phyloP scores from a whole-genome alignment of 1,284 basidiomycete species.

The Ceratobasidium sp. region DNA sequence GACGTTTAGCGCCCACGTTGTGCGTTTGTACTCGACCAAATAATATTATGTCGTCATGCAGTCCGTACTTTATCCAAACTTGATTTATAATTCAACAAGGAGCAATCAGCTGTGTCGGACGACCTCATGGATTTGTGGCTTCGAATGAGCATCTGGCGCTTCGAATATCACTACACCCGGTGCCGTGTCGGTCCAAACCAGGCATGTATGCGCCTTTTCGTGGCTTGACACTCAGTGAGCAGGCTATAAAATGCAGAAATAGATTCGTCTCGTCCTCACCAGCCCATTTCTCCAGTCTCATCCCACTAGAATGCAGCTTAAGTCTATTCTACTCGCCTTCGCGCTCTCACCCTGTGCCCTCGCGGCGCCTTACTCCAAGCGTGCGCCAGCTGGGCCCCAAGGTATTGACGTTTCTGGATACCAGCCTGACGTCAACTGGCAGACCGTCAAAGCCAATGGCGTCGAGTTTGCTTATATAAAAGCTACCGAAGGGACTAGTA shows the following conservation, averaged over 20 bases:
- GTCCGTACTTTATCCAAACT: neutral
- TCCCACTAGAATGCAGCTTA: neutral
- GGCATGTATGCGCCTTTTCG: slow-evolving; percentile 2
- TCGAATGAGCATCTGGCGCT: neutral
- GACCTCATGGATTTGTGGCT: neutral
- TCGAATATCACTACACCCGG: neutral
- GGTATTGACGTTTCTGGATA: slow-evolving; percentile 65
- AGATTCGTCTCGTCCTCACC: neutral
- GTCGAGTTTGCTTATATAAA: slow-evolving; percentile 75
- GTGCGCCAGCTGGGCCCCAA: slow-evolving; percentile 2
- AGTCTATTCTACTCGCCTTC: neutral
- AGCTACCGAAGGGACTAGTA: slow-evolving; percentile 75
- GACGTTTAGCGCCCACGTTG: neutral
- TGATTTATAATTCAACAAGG: neutral
- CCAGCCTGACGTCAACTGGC: slow-evolving; percentile 70
- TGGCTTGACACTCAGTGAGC: neutral
- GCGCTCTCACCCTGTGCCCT: neutral
- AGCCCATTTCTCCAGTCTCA: neutral
- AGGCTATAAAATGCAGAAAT: neutral
- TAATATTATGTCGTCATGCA: neutral
- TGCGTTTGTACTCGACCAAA: neutral
- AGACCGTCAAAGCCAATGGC: slow-evolving; percentile 67
- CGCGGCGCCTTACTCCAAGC: slow-evolving; percentile 2
- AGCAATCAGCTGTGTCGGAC: neutral
- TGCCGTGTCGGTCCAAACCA: slow-evolving; percentile 18